Base-by-base conservation (phyloP, 768 basidiomycete genomes). In the Tylopilus balloui region DNA sequence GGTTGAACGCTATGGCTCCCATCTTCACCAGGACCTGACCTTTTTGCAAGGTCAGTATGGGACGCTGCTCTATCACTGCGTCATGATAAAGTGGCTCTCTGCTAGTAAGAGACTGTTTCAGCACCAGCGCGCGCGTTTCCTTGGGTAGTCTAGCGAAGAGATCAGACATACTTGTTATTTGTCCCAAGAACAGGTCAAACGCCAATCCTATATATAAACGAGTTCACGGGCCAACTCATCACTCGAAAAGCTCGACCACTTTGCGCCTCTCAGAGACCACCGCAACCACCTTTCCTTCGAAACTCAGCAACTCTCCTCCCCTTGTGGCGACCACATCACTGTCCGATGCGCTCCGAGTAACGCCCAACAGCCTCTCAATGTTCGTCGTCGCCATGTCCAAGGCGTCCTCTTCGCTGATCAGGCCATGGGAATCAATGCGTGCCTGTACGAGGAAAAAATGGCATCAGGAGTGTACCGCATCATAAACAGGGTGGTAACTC, bases 1-100 rank as follows among this genome's bases (percentile, higher is more conserved):
- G 88, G 62, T 92, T 92, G 72, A 88, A 88, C 14, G 78, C 81
- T 0, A 75, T 86, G 13, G 88, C 86, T 17, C 69, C 72, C 44
- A 89, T 78, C 63, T 76, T 79, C 9, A 90, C 83, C 8, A 87
- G 71, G 1, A 90, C 64, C 64, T 90, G 72, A 2, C 79, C 84
- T 0, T 64, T 51, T 50, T 77, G 70, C 47, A 88, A 72, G 49
- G 45, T 21, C 8, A 79, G 77, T 35, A 88, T 63, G 0, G 75
- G 71, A 37, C 65, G 70, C 29, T 77, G 71, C 43, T 78, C 73
- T 11, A 89, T 46, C 6, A 71, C 68, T 0, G 78, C 80, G 51
- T 86, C 81, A 57, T 88, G 73, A 54, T 77, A 80, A 24, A 76
- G 51, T 6, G 78, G 75, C 19, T 71, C 71, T 17, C 60, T 64